Percentiles rank a stretch among this genome's conserved stretches.
Evolutionary conservation across 176 grass and related monocot species (phyloP).

Genomic region (Phoenix roebelenii): DNA sequence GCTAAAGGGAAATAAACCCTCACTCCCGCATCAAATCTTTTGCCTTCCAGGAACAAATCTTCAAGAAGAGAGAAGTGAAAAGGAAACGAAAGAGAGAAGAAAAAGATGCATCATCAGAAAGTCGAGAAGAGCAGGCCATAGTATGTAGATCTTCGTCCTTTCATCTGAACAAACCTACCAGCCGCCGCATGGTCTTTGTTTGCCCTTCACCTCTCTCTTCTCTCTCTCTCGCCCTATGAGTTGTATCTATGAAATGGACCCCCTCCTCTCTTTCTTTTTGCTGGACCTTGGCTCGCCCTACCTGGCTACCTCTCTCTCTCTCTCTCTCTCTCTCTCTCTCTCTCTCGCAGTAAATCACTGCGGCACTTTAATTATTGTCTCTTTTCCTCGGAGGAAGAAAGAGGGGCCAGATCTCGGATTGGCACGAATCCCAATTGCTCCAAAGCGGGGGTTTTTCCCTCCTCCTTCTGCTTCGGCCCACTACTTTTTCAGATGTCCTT

Average conservation of each 20-base stretch:
- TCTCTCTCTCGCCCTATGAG: neutral
- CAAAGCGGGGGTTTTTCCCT: neutral
- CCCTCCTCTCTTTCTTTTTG: no score
- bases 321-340: neutral
- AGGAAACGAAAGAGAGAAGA: constrained; percentile 1
- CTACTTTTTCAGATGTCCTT: neutral
- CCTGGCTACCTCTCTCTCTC: neutral
- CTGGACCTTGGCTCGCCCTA: no score
- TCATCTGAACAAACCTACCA: constrained; percentile 5
- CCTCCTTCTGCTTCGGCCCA: neutral
- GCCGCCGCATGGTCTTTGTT: constrained; percentile 11
- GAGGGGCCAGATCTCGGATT: constrained; percentile 15
- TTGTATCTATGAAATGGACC: no score
- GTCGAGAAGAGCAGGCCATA: constrained; percentile 10
- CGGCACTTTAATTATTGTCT: constrained; percentile 22
- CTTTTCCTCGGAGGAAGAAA: constrained; percentile 3
- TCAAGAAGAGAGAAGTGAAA: no score
- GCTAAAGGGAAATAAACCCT: no score
- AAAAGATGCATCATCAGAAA: constrained; percentile 25
- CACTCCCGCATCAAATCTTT: no score
- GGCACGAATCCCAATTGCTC: constrained; percentile 21
- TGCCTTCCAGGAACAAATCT: no score
- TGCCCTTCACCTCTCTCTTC: neutral
- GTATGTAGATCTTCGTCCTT: constrained; percentile 36
- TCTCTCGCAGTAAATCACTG: neutral